Conservation (phyloP, 306 rosid genomes). For the Cicer bijugum region DNA sequence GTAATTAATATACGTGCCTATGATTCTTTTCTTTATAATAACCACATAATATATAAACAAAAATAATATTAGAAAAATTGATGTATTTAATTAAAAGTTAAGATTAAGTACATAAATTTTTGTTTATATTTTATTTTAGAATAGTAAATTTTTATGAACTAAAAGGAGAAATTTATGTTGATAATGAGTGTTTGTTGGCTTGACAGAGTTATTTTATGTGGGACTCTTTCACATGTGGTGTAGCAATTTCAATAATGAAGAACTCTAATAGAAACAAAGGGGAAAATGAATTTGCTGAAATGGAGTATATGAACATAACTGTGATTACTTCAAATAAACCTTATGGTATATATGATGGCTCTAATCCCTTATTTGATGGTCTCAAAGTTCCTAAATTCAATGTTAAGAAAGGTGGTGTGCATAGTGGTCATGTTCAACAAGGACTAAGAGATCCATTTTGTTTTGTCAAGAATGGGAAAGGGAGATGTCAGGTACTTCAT, state of each 20-base stretch:
- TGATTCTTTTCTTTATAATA: background rate
- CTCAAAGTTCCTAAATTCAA: slow-evolving; percentile 64
- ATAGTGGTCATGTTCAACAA: slow-evolving; percentile 85
- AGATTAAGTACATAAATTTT: too few species aligned
- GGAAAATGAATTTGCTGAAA: slow-evolving; percentile 82
- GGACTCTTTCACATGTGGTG: slow-evolving; percentile 86
- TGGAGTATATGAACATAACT: slow-evolving; percentile 85
- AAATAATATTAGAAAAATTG: too few species aligned
- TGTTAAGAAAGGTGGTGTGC: slow-evolving; percentile 69
- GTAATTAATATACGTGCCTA: slow-evolving; percentile 47
- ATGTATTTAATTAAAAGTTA: too few species aligned
- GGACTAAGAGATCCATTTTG: slow-evolving; percentile 83
- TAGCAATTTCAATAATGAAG: slow-evolving; percentile 82
- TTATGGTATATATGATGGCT: slow-evolving; percentile 73
- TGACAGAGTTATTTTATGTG: slow-evolving; percentile 92
- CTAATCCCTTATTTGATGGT: slow-evolving; percentile 84
- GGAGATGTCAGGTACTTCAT: slow-evolving; percentile 76
- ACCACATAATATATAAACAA: too few species aligned
- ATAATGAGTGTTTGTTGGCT: slow-evolving; percentile 36
- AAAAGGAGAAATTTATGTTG: slow-evolving; percentile 25
- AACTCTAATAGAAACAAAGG: slow-evolving; percentile 53
- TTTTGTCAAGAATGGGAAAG: slow-evolving; percentile 65
- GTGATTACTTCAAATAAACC: slow-evolving; percentile 87
- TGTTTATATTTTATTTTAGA: too few species aligned
- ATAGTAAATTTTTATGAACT: background rate